phyloP scores from a whole-genome alignment of 2,329 filamentous ascomycete species.

The Ceratocystis alfenasii region DNA sequence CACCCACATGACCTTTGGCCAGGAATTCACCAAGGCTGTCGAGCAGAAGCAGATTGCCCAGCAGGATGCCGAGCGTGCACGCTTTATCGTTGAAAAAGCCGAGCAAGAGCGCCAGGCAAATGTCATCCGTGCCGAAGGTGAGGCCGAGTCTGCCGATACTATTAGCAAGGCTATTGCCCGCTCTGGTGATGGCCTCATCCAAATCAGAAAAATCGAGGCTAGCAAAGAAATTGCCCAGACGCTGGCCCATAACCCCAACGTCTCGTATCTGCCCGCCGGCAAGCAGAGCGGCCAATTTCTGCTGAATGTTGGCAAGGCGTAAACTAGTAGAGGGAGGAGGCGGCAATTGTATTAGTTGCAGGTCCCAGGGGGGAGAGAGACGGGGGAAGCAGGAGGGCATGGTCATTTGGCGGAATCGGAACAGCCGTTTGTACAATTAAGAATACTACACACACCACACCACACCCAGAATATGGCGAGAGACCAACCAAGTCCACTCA shows the following conservation, averaged over 20 bases:
- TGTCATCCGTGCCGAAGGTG: constrained; percentile 94
- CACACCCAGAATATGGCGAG: constrained; percentile 21
- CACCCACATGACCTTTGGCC: constrained; percentile 99
- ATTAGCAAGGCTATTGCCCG: constrained; percentile 90
- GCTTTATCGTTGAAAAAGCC: constrained; percentile 96
- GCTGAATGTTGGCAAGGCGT: constrained; percentile 40
- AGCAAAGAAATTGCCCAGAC: constrained; percentile 91
- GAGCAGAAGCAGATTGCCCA: constrained; percentile 99
- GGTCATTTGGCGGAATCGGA: background rate
- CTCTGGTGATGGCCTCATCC: constrained; percentile 81
- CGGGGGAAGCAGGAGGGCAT: background rate
- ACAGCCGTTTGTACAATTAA: constrained; percentile 20
- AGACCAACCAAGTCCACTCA: constrained; percentile 20
- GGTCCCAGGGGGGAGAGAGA: background rate
- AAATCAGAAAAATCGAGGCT: constrained; percentile 95
- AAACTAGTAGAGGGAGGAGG: constrained; percentile 20
- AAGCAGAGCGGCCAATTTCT: constrained; percentile 49
- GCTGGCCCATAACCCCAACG: constrained; percentile 80
- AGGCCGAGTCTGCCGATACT: constrained; percentile 91
- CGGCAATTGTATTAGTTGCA: constrained; percentile 16
- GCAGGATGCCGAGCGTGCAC: constrained; percentile 91
- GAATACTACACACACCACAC: constrained; percentile 13
- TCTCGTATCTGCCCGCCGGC: constrained; percentile 81
- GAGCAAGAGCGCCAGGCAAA: constrained; percentile 98
- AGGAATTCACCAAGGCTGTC: constrained; percentile 96